Conservation (phyloP, 116 monocot species). For the Cymodocea nodosa region DNA sequence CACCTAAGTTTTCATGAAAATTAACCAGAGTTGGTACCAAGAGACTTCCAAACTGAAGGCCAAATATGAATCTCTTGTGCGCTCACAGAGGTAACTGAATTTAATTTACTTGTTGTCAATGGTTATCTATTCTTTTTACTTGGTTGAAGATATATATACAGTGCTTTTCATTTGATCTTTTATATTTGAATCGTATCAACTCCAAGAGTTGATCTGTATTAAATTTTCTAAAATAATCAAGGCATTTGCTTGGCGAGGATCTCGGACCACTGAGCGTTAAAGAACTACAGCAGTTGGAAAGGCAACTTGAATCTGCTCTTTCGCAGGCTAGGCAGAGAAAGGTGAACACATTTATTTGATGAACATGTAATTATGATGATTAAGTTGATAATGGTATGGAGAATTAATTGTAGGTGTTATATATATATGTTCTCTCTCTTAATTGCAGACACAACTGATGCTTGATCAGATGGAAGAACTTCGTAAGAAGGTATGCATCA, state of each 20-base stretch:
- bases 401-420: not conserved
- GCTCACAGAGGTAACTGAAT: slow-evolving; percentile 46
- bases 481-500: slow-evolving; percentile 5
- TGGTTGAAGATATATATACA: not conserved
- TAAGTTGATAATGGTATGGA: no score
- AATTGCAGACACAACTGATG: slow-evolving; percentile 10
- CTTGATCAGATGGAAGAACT: slow-evolving; percentile 13
- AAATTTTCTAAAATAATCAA: slow-evolving; percentile 2
- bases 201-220: not conserved
- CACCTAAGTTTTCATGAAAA: no score
- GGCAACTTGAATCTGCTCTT: slow-evolving; percentile 77
- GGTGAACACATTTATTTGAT: slow-evolving; percentile 17
- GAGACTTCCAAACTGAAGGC: slow-evolving; percentile 80
- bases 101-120: not conserved
- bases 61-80: slow-evolving; percentile 67
- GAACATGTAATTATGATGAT: not conserved
- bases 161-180: not conserved
- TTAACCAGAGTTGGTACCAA: slow-evolving; percentile 67
- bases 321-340: slow-evolving; percentile 83
- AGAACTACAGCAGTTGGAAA: slow-evolving; percentile 81
- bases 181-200: not conserved
- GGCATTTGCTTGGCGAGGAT: slow-evolving; percentile 92
- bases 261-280: slow-evolving; percentile 88
- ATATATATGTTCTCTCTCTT: not conserved
- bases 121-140: no score